Base-by-base conservation (phyloP, 371 early-diverging fungal genomes). In the Mucor velutinosus region DNA sequence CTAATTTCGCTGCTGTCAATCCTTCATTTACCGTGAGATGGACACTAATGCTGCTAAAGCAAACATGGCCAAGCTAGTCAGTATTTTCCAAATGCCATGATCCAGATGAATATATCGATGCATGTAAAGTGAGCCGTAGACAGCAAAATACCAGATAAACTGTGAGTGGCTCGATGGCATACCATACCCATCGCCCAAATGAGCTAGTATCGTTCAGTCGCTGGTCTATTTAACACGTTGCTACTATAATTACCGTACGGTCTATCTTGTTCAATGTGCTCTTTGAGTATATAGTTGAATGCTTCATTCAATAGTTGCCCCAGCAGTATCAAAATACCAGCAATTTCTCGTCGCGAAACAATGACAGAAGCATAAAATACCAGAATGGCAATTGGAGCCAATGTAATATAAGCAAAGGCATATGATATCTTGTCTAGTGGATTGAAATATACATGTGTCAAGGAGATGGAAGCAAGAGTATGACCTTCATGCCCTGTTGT, bases 91-190 rank as follows among this genome's bases (percentile, higher is more conserved):
- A 1, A 58, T 35, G 43, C 45, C 19, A 45, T 79, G 62, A 56
- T 76, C 74, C 25, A 85, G 45, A 4, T 60, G 65, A 33, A 78
- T 83, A 41, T 80, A 72, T 23, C 67, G 60, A 64, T 82, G 86
- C 53, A 92, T 75, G 62, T 94, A 91, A 8, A 94, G 59, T 7
- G 82, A 65, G 0, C 83, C 69, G 69, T 87, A 95, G 0, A 83
- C 75, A 10, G 91, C 86, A 80, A 94, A 96, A 76, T 84, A 97
- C 49, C 90, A 89, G 80, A 96, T 93, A 77, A 96, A 97, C 72
- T 96, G 96, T 3, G 97, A 78, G 71, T 97, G 97, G 58, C 92
- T 91, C 3, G 94, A 94, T 1, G 97, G 97, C 97, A 97, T 96
- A 17, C 97, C 97, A 75, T 96, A 96, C 0, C 96, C 97, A 41